Percentiles rank a stretch among this genome's conserved stretches.
Evolutionary conservation across 768 basidiomycete genomes (phyloP).

Genomic region (Lactarius hengduanensis): DNA sequence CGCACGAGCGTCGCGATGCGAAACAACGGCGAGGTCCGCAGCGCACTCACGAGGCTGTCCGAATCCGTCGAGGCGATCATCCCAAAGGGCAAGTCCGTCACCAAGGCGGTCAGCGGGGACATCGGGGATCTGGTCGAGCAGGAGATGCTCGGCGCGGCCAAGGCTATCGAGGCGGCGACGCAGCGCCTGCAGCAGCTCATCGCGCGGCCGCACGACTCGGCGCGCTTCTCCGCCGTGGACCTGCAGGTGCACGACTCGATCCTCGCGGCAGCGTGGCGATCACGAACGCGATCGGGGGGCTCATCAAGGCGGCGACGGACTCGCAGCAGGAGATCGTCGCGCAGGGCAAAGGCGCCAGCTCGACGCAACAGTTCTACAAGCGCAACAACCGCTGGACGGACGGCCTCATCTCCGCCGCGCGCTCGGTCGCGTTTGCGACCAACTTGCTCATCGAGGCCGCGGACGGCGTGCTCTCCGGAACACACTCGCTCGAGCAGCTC

Average conservation of each 20-base stretch:
- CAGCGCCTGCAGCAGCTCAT: conserved; percentile 88
- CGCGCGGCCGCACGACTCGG: conserved; percentile 82
- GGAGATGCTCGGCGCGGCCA: conserved; percentile 92
- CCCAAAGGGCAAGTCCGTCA: conserved; percentile 76
- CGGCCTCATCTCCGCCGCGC: conserved; percentile 96
- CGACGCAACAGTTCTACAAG: conserved; percentile 98
- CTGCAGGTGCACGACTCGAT: conserved; percentile 98
- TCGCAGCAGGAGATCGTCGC: conserved; percentile 98
- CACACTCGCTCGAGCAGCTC: conserved; percentile 96
- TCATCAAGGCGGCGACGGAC: conserved; percentile 95
- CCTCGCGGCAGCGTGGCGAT: conserved; percentile 90
- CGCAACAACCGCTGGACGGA: conserved; percentile 99
- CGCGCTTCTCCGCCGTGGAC: conserved; percentile 88
- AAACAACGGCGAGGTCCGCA: conserved; percentile 84
- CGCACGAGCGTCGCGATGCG: conserved; percentile 86
- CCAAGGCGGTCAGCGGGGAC: conserved; percentile 79
- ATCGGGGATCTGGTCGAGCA: conserved; percentile 95
- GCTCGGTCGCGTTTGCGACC: conserved; percentile 96
- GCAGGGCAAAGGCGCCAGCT: conserved; percentile 89
- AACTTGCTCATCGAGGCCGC: conserved; percentile 94
- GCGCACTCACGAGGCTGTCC: conserved; percentile 78
- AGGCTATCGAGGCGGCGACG: conserved; percentile 92
- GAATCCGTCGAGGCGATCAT: conserved; percentile 83
- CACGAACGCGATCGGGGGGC: conserved; percentile 89
- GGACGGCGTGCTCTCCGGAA: conserved; percentile 95